Base-by-base conservation (phyloP, 768 basidiomycete species). In the Kwoniella pini region DNA sequence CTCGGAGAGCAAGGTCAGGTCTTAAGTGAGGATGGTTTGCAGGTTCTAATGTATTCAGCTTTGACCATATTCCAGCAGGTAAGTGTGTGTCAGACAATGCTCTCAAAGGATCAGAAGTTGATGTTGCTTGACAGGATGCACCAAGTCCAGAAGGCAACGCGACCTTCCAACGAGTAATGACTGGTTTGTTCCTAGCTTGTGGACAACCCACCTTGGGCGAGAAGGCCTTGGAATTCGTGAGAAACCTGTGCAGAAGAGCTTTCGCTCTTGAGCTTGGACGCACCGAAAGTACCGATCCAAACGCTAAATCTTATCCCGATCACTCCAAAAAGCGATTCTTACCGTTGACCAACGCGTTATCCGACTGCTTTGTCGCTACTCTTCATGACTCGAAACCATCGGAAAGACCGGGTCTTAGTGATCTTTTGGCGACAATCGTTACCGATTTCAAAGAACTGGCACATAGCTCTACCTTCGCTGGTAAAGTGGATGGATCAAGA, bases 1-100 rank as follows among this genome's bases (percentile, higher is more conserved):
- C 79, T 97, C 48, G 75, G 80, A 40, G 85, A 85, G 62, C 71
- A 71, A 6, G 74, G 76, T 36, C 67, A 71, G 17, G 74, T 76
- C 42, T 81, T 82, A 67, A 74, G 80, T 2, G 75, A 76, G 12
- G 77, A 80, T 38, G 81, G 80, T 1, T 77, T 80, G 54, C 67
- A 79, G 24, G 73, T 81, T 24, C 58, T 97, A 24, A 90, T 92
- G 76, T 83, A 83, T 54, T 86, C 86, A 46, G 75, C 88, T 27
- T 85, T 85, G n/a, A 80, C 86, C 43, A 82, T 93, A 19, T 79
- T 96, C 28, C 83, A 87, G 62, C 88, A 93, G 79, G 94, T 95
- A 72, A 66, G 75, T 60, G 71, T 50, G 7, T 39, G 3, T 30
- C 12, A 30, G 42, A 30, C 15, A 40, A 39, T 33, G 4, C 26